A percentile compares a stretch with the other conserved stretches of the same genome.
These are phyloP conservation scores for Lactarius pseudohatsudake DNA, from an alignment of 768 basidiomycete genomes.

Conservation along the genomic window DNA sequence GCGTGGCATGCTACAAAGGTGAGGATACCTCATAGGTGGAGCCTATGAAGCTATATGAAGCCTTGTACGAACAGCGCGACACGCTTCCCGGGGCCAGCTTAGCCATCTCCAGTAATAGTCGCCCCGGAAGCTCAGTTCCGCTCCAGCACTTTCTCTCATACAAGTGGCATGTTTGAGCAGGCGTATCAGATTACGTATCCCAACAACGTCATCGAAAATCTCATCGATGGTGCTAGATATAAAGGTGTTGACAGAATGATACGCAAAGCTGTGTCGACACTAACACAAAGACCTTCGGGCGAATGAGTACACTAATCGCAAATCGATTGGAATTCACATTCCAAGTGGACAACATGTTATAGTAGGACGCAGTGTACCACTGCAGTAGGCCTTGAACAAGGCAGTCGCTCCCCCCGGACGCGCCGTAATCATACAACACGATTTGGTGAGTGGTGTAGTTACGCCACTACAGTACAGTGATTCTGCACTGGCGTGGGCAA, in stretches of 20 bases:
- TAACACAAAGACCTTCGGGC: neutral
- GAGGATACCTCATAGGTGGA: no score
- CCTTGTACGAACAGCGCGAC: neutral
- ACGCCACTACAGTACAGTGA: neutral
- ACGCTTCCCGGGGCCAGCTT: neutral
- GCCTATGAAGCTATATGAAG: no score
- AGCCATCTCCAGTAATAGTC: neutral
- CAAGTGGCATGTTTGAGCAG: neutral
- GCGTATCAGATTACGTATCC: neutral
- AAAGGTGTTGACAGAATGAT: neutral
- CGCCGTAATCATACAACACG: neutral
- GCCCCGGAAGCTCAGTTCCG: neutral
- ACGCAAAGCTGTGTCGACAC: neutral
- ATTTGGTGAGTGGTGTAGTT: neutral
- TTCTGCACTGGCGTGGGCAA: neutral
- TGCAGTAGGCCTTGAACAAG: neutral
- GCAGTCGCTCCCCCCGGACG: neutral
- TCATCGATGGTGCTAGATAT: neutral
- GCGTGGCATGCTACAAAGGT: neutral
- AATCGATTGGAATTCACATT: neutral
- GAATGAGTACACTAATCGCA: neutral
- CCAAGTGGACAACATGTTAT: neutral
- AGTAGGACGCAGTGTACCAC: neutral
- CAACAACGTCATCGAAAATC: neutral
- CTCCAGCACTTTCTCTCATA: neutral